Percentiles rank a stretch among this genome's conserved stretches.
Evolutionary conservation across 768 basidiomycete species (phyloP).

Genomic region (Hirschioporus abietinus): DNA sequence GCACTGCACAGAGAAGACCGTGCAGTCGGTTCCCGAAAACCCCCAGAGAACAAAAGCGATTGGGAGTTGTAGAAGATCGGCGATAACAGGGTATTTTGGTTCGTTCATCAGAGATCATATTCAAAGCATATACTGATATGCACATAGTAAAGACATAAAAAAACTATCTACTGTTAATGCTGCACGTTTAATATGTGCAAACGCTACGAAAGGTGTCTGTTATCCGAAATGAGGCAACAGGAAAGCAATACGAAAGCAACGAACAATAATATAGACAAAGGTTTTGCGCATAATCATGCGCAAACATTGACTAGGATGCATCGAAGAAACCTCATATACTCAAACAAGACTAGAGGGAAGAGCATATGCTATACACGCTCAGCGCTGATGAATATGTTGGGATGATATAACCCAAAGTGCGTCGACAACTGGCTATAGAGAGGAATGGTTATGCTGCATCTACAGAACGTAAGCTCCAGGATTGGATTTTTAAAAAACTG

Average conservation of each 20-base stretch:
- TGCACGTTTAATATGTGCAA: not conserved
- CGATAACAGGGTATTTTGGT: no score
- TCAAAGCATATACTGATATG: not conserved
- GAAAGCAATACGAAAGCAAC: not conserved
- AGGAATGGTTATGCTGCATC: not conserved
- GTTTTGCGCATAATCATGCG: not conserved
- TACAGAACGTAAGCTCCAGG: not conserved
- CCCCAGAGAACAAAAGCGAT: not conserved
- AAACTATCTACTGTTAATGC: not conserved
- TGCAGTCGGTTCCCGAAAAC: not conserved
- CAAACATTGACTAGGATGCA: not conserved
- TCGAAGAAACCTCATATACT: not conserved
- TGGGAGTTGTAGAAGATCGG: not conserved
- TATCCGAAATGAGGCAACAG: not conserved
- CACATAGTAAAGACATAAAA: not conserved
- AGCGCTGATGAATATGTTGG: not conserved
- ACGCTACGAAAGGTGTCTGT: not conserved
- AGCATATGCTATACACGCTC: not conserved
- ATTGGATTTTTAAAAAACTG: not conserved
- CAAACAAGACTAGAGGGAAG: not conserved
- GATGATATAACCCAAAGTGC: not conserved
- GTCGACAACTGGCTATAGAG: not conserved
- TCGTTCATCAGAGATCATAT: not conserved
- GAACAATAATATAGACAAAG: constrained; percentile 1
- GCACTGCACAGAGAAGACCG: not conserved